Base-by-base conservation (phyloP, 2,329 filamentous ascomycete genomes). In the Tolypocladium inflatum region DNA sequence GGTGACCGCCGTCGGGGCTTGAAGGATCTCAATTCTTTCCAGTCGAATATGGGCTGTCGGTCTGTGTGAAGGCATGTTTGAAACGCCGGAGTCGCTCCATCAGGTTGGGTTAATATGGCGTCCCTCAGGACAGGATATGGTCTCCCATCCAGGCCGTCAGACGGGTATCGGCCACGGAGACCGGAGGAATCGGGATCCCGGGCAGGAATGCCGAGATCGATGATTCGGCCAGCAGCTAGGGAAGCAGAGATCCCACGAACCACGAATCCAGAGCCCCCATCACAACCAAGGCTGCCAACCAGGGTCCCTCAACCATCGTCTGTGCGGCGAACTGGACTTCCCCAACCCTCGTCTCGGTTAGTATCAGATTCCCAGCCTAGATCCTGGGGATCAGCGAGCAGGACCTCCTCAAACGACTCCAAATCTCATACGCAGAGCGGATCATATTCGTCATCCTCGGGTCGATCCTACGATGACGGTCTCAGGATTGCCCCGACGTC, bases 301-400 rank as follows among this genome's bases (percentile, higher is more conserved):
- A 65, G 64, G 54, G 61, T 63, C 23, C 62, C 65, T 45, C 66
- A 69, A 51, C 58, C 64, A 58, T 51, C 55, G 38, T 55, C 63
- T 48, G 58, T 58, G 42, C 63, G 64, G 57, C 64, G 62, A 45
- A 63, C 67, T 11, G 67, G 65, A 21, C 61, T 66, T 41, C 62
- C 68, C 54, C 67, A 66, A 48, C 61, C 65, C 5, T 54, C 59
- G 3, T 19, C 54, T 41, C 63, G 67, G 45, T 62, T 63, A 23
- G 42, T 56, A 23, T 63, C 77, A 6, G 72, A 70, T 41, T 73
- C 77, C 39, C 74, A 77, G 64, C 72, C 73, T 11, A 77, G 74
- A 58, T 74, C 76, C 61, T 75, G 74, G 72, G 72, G 67, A 41
- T 76, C 74, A 21, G 65, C 68, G 3, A 72, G 64, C 41, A 72